Conservation (phyloP, 352 stramenopile genomes). For the Globisporangium barbulae region DNA sequence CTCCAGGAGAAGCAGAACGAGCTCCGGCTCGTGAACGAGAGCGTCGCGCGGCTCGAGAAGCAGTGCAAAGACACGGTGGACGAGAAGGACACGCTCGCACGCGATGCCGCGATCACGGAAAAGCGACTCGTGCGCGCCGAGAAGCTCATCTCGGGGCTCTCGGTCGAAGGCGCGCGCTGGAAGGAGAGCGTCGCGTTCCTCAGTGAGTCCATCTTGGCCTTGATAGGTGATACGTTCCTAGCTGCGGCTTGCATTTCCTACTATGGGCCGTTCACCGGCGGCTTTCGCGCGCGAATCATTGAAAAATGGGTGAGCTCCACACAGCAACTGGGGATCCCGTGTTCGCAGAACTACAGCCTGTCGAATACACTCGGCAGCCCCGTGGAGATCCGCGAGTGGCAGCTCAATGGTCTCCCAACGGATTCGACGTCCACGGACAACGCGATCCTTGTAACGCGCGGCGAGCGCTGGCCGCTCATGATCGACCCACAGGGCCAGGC, state of each 20-base stretch:
- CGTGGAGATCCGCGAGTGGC: slow-evolving; percentile 92
- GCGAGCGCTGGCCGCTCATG: slow-evolving; percentile 92
- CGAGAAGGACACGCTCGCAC: slow-evolving; percentile 90
- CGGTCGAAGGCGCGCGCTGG: slow-evolving; percentile 91
- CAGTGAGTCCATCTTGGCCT: slow-evolving; percentile 62
- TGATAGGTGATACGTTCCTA: slow-evolving; percentile 93
- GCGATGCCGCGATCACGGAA: slow-evolving; percentile 84
- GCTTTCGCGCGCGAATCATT: slow-evolving; percentile 79
- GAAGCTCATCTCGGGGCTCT: slow-evolving; percentile 89
- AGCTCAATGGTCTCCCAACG: slow-evolving; percentile 89
- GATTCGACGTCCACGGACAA: slow-evolving; percentile 93
- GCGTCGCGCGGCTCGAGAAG: slow-evolving; percentile 84
- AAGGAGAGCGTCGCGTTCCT: slow-evolving; percentile 87
- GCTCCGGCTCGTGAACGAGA: slow-evolving; percentile 87
- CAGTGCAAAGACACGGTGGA: slow-evolving; percentile 89
- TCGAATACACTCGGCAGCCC: slow-evolving; percentile 81
- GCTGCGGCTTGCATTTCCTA: slow-evolving; percentile 92
- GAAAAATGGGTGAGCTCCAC: slow-evolving; percentile 66
- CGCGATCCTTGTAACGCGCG: slow-evolving; percentile 88
- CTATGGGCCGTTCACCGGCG: slow-evolving; percentile 92
- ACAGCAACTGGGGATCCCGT: slow-evolving; percentile 68
- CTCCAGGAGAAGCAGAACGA: slow-evolving; percentile 88
- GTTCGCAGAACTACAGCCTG: slow-evolving; percentile 67
- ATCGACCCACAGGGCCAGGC: slow-evolving; percentile 93
- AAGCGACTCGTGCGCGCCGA: slow-evolving; percentile 88